Evolutionary conservation across 768 basidiomycete species (phyloP), one percentile per base, ranked within the genome.

Genomic region (Coprinopsis cinerea): DNA sequence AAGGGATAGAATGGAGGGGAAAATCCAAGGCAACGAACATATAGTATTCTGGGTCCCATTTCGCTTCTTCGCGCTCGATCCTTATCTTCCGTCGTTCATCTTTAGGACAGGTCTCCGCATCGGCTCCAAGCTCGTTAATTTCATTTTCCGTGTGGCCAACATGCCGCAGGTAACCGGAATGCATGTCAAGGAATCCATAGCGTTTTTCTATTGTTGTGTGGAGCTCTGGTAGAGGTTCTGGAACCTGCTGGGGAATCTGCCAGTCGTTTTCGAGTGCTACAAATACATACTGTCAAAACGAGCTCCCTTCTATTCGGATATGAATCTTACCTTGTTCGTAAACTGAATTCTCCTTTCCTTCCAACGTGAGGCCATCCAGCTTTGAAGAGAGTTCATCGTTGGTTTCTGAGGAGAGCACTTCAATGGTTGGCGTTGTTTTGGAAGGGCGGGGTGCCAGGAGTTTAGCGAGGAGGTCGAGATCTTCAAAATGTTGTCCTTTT

Each of bases 21-120:
- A 20, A 39, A 32, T 20, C 27, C 14, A 25, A 17, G 35, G 20
- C 9, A 13, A 48, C 79, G 47, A 64, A 90, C 90, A 90, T 83
- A 61, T 92, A 92, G 66, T 92, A 73, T 57, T 91, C 88, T 58
- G 81, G 82, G 57, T 92, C 83, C 77, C 83, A 93, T 65, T 90
- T 91, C 25, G 75, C 71, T 32, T 91, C 72, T 62, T 92, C 90
- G 53, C 81, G 82, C 48, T 67, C 62, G 10, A 79, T 55, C 42
- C 88, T 77, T 51, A 69, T 71, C 35, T 52, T 56, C 24, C 80
- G 73, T 30, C 88, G 76, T 54, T 84, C 81, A 2, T 64, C 60
- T 11, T 58, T 64, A 11, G 70, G 61, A 47, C 76, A 77, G 1
- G 61, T 72, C 66, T 93, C 90, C 13, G 76, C 83, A 53, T 83